A percentile compares a stretch with the other conserved stretches of the same genome.
These are phyloP conservation scores for Spatholobus suberectus DNA, from an alignment of 306 rosid genomes.

Conservation along the genomic window DNA sequence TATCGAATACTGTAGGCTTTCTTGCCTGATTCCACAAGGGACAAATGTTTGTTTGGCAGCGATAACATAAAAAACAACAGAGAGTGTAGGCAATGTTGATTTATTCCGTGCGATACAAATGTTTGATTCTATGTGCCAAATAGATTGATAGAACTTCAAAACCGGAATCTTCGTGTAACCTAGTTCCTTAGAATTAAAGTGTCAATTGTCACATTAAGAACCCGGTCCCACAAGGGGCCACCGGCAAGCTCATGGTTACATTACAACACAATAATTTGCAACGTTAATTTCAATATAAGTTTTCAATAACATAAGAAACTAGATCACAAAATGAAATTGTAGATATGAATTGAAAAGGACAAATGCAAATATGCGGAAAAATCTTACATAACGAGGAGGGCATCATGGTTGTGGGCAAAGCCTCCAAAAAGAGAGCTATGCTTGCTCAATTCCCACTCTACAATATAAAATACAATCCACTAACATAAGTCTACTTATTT, in stretches of 20 bases:
- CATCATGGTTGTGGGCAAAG: not conserved
- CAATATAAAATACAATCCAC: not conserved
- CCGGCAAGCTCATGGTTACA: not conserved
- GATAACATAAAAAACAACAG: not conserved
- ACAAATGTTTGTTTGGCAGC: not conserved
- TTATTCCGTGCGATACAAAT: not conserved
- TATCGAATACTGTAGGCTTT: not conserved
- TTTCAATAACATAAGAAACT: not conserved
- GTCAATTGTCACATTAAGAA: not conserved
- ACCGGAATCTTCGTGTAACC: not conserved
- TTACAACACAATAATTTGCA: not conserved
- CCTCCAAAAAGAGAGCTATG: not conserved
- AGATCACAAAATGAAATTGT: not conserved
- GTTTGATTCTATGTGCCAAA: not conserved
- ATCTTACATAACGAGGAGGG: not conserved
- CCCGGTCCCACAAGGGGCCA: not conserved
- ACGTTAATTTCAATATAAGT: not conserved
- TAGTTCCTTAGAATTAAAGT: not conserved
- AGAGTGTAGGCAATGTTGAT: not conserved
- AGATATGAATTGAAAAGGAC: not conserved
- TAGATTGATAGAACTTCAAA: not conserved
- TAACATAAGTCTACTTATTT: not conserved
- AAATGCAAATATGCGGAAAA: not conserved
- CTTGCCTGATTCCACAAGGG: not conserved
- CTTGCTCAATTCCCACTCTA: slow-evolving; percentile 21